Evolutionary conservation across 2,329 filamentous ascomycete genomes (phyloP), one percentile per base, ranked within the genome.

Genomic region (Ascochyta fabae): DNA sequence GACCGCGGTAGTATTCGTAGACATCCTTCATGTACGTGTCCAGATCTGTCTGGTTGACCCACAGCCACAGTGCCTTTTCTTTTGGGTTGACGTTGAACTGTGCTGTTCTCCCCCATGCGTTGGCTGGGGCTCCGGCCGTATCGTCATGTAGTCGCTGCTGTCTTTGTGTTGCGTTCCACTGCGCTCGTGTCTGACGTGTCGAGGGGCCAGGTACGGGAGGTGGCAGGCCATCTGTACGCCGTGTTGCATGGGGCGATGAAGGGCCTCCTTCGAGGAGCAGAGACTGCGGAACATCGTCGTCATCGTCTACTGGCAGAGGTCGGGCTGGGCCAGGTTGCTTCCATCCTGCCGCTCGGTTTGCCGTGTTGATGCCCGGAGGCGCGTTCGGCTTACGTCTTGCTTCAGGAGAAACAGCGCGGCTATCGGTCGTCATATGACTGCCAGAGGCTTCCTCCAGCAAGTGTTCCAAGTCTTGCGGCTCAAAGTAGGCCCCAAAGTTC

Each of bases 11-110:
- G 75, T 96, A 97, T 61, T 89, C 83, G 72, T 97, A 97, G 3
- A 96, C 91, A 59, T 89, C 89, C 51, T 86, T 84, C 70, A 96
- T 86, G 72, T 96, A 97, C 66, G 87, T 88, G 75, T 97, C 93
- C 48, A 97, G 80, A 69, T 96, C 95, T 34, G 90, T 86, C 53
- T 95, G 91, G 69, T 96, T 96, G 50, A 91, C 91, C 90, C 93
- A 97, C 76, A 91, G 85, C 88, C 92, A 97, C 80, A 96, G 86
- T 3, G 93, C 92, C 74, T 88, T 89, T 70, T 94, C 89, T 74
- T 87, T 87, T 0, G 86, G 84, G 66, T 86, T 84, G 26, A 81
- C 63, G 12, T 67, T 66, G 23, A 72, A 69, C 34, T 69, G 66
- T 5, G 58, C 62, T 10, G 65, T 58, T 33, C 64, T 53, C 8